Base-by-base conservation (phyloP, 768 basidiomycete genomes). In the Kwoniella europaea region DNA sequence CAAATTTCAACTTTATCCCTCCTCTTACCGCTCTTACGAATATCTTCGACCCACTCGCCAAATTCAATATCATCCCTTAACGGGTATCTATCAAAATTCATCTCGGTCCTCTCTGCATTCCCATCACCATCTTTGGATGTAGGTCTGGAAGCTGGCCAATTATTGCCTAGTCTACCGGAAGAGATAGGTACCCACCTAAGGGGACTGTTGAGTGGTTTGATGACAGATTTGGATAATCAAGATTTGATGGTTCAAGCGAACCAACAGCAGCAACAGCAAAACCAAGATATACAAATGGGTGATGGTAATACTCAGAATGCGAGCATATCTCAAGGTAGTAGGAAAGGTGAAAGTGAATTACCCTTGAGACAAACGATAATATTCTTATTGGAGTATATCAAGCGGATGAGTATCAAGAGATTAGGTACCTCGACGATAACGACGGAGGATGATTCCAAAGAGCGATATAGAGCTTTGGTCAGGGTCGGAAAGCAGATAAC, bases 71-170 rank as follows among this genome's bases (percentile, higher is more conserved):
- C 67, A 20, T 35, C 64, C 9, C 64, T 80, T n/a, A n/a, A 70
- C 24, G 43, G 13, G 2, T 61, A 61, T 43, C 59, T 61, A 20
- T 41, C 43, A 12, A 67, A 71, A 22, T 16, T 76, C 0, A 54
- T 80, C 10, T 61, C 66, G 4, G 24, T 75, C 1, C 57, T 80
- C 15, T 46, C 67, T 16, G 71, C 75, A 2, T 77, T 75, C 50
- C 79, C 79, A 13, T 76, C 75, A 16, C 79, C 79, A 5, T 74
- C 79, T 1, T 65, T 80, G 41, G 77, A 78, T 56, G 71, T 77
- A 27, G 79, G 77, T n/a, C 67, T 80, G 10, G 77, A 77, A 62
- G 76, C 74, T 15, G 72, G 77, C 2, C 54, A 58, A 22, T 46
- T 80, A 3, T 20, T 78, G 9, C 67, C 72, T 43, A n/a, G 24